phyloP scores from a whole-genome alignment of 1,284 basidiomycete genomes.

The Rugosomyces carneus region DNA sequence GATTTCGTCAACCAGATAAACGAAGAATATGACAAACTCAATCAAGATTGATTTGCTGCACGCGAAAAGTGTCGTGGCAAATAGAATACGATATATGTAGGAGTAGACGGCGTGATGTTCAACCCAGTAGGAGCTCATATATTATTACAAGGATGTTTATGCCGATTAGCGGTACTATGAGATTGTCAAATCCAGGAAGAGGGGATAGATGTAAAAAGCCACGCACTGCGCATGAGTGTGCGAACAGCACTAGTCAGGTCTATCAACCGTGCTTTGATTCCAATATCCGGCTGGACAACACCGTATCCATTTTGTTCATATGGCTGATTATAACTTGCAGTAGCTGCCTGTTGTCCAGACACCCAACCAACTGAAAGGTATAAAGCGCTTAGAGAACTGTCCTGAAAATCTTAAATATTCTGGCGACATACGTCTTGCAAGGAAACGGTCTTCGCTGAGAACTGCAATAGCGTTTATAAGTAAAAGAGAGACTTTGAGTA shows the following conservation, averaged over 20 bases:
- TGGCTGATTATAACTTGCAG: conserved; percentile 52
- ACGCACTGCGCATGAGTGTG: conserved; percentile 89
- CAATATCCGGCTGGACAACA: conserved; percentile 49
- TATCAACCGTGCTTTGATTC: conserved; percentile 83
- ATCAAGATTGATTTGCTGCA: conserved; percentile 24
- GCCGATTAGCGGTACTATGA: conserved; percentile 79
- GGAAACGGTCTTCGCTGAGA: conserved; percentile 91
- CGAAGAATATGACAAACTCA: conserved; percentile 62
- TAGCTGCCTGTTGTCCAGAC: conserved; percentile 53
- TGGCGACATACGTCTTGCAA: conserved; percentile 74
- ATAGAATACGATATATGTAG: not conserved
- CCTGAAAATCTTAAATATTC: not conserved
- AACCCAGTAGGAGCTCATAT: conserved; percentile 73
- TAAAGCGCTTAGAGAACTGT: conserved; percentile 1
- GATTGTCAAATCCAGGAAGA: conserved; percentile 3
- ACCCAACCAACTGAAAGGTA: conserved; percentile 76
- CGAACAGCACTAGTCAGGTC: conserved; percentile 91
- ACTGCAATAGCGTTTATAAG: conserved; percentile 93
- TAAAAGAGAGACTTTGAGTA: conserved; percentile 72
- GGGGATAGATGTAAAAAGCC: conserved; percentile 6
- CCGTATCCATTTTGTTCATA: conserved; percentile 64
- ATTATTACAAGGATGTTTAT: conserved; percentile 78
- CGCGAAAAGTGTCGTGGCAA: not conserved
- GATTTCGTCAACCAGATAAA: conserved; percentile 82
- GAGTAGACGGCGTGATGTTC: conserved; percentile 13